Evolutionary conservation across 75 land plant species (phyloP), one percentile per base, ranked within the genome.

Genomic region (Cupressus sempervirens): DNA sequence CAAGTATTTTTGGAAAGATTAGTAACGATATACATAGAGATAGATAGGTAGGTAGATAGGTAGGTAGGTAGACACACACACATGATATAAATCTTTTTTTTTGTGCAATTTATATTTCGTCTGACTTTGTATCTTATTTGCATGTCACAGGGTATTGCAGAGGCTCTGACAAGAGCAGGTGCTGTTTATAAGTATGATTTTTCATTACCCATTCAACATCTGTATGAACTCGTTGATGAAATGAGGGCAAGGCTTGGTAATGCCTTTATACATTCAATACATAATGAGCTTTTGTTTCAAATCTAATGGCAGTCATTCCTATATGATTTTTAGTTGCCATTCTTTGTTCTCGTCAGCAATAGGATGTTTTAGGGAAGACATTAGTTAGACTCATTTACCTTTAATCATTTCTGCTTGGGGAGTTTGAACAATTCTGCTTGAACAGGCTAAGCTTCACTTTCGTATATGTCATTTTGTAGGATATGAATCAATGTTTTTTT

Each of bases 171-270:
- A 58, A 98, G 93, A 86, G 97, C 93, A 81, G 99, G 99, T 40
- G 97, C 99, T 76, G 94, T 95, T 32, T 98, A 98, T 90, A 98
- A 98, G 82, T 98, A 98, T 88, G 99, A 98, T 83, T 84, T 98
- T 58, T 98, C 99, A 53, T 80, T 98, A 81, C 95, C 99, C 79
- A 85, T 95, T 70, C 92, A 94, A 53, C 86, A 92, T 70, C 86
- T 95, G 83, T 98, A 98, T 81, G 90, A 89, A 53, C 88, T 98
- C 89, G 99, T 96, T 48, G 97, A 95, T 80, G 94, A 96, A 85
- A 89, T 98, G 91, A 89, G 96, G 34, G 41, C 3, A 34, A 85
- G 95, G 75, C 91, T 98, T 83, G 99, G 99, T 97, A 89, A 84
- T 84, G 56, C 1, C 26, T 32, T 73, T 30, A 36, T 65, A 35